Evolutionary conservation across 441 rosid genomes (phyloP), one percentile per base, ranked within the genome.

Genomic region (Viola pubescens): DNA sequence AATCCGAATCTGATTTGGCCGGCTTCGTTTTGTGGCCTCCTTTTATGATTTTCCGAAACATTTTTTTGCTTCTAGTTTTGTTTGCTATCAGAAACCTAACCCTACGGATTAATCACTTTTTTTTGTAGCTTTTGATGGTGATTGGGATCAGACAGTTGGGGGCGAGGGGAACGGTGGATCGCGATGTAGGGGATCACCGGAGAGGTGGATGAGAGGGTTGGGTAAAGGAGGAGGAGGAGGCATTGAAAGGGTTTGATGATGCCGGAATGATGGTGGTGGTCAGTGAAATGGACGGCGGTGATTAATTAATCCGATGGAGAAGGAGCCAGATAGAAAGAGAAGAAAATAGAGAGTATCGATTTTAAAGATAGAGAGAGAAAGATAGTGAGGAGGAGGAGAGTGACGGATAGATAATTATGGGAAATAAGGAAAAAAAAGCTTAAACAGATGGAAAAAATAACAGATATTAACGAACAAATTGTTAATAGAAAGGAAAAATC

Each of bases 11-110:
- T 19, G 81, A 67, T 73, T 83, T 86, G 14, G 98, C 79, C 79
- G 82, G 75, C 84, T 83, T 91, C 61, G 34, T 26, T 26, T 70
- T 69, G 41, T 77, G 70, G 70, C 86, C 92, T 26, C 86, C 86
- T 69, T 88, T 91, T 52, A 87, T 83, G 61, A 91, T 86, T 65
- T 86, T 91, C 96, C 83, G 88, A 53, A 91, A 79, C 98, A 91
- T 91, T 69, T 48, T 13, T 16, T 48, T 52, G 61, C 34, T 26
- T 26, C 34, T 26, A 26, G 3, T 26, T 26, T 26, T 26, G 2
- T 1, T 26, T 61, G 39, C 49, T 42, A 58, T 53, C 58, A 52
- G 56, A 54, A 41, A 48, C 56, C 54, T 46, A 73, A 73, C 77
- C 80, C 81, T 67, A 65, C 73, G 6, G 41, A 12, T 26, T 26